Evolutionary conservation across 1,284 basidiomycete genomes (phyloP).

Genomic region (Hemileia vastatrix): DNA sequence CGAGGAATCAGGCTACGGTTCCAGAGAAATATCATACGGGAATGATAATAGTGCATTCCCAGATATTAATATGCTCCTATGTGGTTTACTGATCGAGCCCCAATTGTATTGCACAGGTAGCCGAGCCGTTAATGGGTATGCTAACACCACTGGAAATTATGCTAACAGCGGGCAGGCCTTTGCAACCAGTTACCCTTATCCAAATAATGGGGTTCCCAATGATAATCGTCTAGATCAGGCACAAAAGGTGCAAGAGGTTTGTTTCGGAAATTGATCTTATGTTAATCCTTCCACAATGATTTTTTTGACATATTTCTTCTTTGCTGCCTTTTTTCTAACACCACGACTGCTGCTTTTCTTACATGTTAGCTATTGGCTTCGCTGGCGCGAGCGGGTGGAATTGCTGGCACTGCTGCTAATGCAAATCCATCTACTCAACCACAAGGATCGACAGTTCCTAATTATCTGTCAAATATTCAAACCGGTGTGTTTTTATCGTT

Average conservation of each 20-base stretch:
- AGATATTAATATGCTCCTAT: slow-evolving; percentile 47
- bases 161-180: slow-evolving; percentile 22
- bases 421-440: slow-evolving; percentile 18
- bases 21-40: too few species aligned
- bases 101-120: slow-evolving; percentile 47
- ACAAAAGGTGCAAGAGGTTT: slow-evolving; percentile 66
- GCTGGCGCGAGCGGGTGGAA: slow-evolving; percentile 56
- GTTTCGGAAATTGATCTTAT: slow-evolving; percentile 24
- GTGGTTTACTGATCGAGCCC: slow-evolving; percentile 41
- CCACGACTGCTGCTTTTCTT: slow-evolving; percentile 16
- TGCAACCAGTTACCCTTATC: slow-evolving; percentile 42
- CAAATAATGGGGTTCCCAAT: slow-evolving; percentile 42
- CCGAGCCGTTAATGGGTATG: slow-evolving; percentile 48
- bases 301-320: too few species aligned
- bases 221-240: slow-evolving; percentile 71
- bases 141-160: slow-evolving; percentile 26
- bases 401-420: slow-evolving; percentile 7
- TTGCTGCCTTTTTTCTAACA: slow-evolving; percentile 1
- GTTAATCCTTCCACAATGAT: background rate
- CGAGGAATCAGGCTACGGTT: too few species aligned
- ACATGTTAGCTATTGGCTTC: slow-evolving; percentile 56
- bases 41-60: slow-evolving; percentile 46
- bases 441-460: background rate
- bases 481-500: background rate
- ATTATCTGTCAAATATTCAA: background rate